Conservation (phyloP, 2,329 filamentous ascomycete species). For the Decorospora gaudefroyi region DNA sequence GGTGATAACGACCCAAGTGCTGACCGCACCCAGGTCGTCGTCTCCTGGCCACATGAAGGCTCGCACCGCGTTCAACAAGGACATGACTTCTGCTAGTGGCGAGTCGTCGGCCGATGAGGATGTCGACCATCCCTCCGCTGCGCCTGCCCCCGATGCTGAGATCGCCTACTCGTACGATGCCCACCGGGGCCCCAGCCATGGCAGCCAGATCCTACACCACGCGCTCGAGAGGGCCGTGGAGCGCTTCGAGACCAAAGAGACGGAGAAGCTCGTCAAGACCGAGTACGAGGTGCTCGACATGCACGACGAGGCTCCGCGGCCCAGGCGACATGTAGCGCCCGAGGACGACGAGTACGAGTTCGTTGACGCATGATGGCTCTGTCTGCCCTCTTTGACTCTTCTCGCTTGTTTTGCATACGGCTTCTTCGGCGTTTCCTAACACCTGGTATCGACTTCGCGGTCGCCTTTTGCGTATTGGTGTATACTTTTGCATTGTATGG, state of each 20-base stretch:
- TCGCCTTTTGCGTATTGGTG: slow-evolving; percentile 22
- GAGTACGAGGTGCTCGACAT: slow-evolving; percentile 62
- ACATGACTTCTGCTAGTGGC: slow-evolving; percentile 50
- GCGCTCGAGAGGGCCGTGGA: slow-evolving; percentile 63
- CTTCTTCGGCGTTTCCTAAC: slow-evolving; percentile 29
- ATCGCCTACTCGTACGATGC: slow-evolving; percentile 61
- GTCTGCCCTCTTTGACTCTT: slow-evolving; percentile 10
- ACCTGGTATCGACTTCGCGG: slow-evolving; percentile 21
- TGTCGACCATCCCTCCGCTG: slow-evolving; percentile 51
- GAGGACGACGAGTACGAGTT: slow-evolving; percentile 52
- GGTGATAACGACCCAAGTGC: slow-evolving; percentile 1
- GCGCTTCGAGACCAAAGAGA: slow-evolving; percentile 63
- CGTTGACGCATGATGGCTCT: slow-evolving; percentile 36
- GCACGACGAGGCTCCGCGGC: slow-evolving; percentile 40
- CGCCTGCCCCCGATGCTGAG: slow-evolving; percentile 55
- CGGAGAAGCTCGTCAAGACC: slow-evolving; percentile 62
- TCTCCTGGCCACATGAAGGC: slow-evolving; percentile 40
- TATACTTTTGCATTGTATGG: slow-evolving; percentile 40
- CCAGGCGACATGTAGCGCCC: slow-evolving; percentile 39
- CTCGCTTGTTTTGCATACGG: slow-evolving; percentile 30
- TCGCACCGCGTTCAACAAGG: slow-evolving; percentile 49
- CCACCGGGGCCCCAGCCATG: slow-evolving; percentile 54
- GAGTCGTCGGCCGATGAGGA: slow-evolving; percentile 53
- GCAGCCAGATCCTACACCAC: slow-evolving; percentile 61
- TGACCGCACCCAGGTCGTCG: slow-evolving; percentile 28